These are phyloP conservation scores for Didymella pomorum DNA, from an alignment of 2,329 filamentous ascomycete species.

Conservation along the genomic window DNA sequence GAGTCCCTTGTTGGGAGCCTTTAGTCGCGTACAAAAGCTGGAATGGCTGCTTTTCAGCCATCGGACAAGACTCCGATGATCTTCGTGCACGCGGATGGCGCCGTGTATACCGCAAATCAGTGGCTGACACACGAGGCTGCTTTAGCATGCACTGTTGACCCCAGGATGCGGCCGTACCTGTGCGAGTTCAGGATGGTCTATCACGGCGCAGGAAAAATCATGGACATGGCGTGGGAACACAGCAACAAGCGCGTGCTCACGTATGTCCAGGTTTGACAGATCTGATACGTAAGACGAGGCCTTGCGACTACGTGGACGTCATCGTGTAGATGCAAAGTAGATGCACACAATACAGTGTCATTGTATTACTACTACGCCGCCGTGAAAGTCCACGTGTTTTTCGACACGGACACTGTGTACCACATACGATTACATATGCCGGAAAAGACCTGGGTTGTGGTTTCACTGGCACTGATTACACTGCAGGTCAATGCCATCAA, in stretches of 20 bases:
- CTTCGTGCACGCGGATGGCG: conserved; percentile 13
- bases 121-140: conserved; percentile 5
- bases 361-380: not conserved
- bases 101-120: conserved; percentile 4
- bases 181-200: not conserved
- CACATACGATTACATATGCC: not conserved
- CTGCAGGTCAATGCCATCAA: not conserved
- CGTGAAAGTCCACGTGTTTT: not conserved
- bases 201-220: not conserved
- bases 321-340: not conserved
- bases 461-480: not conserved
- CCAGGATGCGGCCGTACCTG: not conserved
- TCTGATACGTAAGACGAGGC: conserved; percentile 2
- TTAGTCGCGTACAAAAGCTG: not conserved
- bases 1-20: not conserved
- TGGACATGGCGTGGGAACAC: not conserved
- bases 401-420: not conserved
- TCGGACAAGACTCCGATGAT: conserved; percentile 13
- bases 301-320: not conserved
- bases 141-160: conserved; percentile 6
- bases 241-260: not conserved
- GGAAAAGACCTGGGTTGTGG: not conserved
- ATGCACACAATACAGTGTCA: not conserved
- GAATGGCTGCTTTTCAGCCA: not conserved
- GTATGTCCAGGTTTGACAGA: not conserved